These are phyloP conservation scores for Xylariales sp. DNA, from an alignment of 2,329 filamentous ascomycete genomes.

Conservation along the genomic window DNA sequence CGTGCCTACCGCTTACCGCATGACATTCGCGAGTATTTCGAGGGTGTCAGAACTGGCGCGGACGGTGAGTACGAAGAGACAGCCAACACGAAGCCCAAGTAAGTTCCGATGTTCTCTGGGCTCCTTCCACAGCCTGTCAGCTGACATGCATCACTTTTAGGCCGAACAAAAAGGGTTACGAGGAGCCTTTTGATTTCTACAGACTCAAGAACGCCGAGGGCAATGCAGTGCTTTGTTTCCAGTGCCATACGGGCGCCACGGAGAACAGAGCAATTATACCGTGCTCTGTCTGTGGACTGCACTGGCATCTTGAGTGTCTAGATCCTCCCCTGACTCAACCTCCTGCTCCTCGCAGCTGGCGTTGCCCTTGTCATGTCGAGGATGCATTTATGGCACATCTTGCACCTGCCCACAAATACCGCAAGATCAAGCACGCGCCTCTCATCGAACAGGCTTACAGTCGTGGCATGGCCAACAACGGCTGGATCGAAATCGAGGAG, in stretches of 20 bases:
- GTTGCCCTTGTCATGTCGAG: slow-evolving; percentile 82
- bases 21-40: slow-evolving; percentile 69
- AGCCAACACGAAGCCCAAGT: slow-evolving; percentile 49
- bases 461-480: slow-evolving; percentile 67
- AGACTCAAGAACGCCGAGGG: slow-evolving; percentile 67
- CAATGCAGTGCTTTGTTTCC: slow-evolving; percentile 70
- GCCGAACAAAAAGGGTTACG: slow-evolving; percentile 47
- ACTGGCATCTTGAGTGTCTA: slow-evolving; percentile 91
- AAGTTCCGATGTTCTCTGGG: slow-evolving; percentile 30
- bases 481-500: slow-evolving; percentile 64
- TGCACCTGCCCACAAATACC: slow-evolving; percentile 56
- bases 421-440: slow-evolving; percentile 52
- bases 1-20: slow-evolving; percentile 68
- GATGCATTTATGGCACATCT: slow-evolving; percentile 60
- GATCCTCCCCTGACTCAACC: slow-evolving; percentile 78
- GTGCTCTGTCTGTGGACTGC: slow-evolving; percentile 72
- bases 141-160: slow-evolving; percentile 33
- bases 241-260: slow-evolving; percentile 63
- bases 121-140: slow-evolving; percentile 10
- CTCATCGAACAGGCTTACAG: slow-evolving; percentile 47
- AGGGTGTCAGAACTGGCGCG: slow-evolving; percentile 69
- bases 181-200: slow-evolving; percentile 63
- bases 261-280: slow-evolving; percentile 70
- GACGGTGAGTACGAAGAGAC: slow-evolving; percentile 79
- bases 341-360: slow-evolving; percentile 74